Percentiles rank a stretch among this genome's conserved stretches.
Conservation (phyloP, 2,329 filamentous ascomycete species). For the Xenosphaeropsis pyriputrescens region DNA sequence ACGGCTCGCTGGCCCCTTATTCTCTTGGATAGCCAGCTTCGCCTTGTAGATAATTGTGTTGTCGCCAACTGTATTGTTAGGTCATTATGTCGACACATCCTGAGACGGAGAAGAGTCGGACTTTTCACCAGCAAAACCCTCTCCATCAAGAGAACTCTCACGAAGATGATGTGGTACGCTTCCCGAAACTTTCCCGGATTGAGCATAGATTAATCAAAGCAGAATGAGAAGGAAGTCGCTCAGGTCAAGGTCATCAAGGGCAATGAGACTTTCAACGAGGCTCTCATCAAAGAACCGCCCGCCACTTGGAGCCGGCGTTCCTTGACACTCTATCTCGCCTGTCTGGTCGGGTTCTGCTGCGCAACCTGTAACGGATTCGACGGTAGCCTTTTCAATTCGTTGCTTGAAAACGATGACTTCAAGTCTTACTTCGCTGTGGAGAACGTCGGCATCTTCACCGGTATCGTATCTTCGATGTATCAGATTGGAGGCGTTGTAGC, state of each 20-base stretch:
- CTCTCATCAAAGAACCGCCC: slow-evolving; percentile 35
- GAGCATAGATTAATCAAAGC: too few species aligned
- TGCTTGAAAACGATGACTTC: slow-evolving; percentile 27
- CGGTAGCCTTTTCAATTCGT: slow-evolving; percentile 32
- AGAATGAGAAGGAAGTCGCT: background rate
- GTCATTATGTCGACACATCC: too few species aligned
- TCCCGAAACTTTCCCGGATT: too few species aligned
- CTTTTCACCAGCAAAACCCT: too few species aligned
- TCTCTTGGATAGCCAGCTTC: too few species aligned
- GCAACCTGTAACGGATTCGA: slow-evolving; percentile 38
- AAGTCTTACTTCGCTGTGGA: slow-evolving; percentile 22
- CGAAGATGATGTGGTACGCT: too few species aligned
- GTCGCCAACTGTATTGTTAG: too few species aligned
- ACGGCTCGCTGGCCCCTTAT: too few species aligned
- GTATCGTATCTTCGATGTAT: slow-evolving; percentile 35
- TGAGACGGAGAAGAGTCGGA: too few species aligned
- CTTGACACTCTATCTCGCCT: slow-evolving; percentile 27
- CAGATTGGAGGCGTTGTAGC: slow-evolving; percentile 33
- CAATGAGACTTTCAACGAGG: slow-evolving; percentile 38
- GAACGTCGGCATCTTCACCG: slow-evolving; percentile 30
- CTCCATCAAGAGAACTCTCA: too few species aligned
- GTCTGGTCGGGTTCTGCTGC: slow-evolving; percentile 31
- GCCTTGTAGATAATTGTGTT: too few species aligned
- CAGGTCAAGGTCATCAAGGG: slow-evolving; percentile 28
- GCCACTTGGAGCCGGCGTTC: slow-evolving; percentile 23